Base-by-base conservation (phyloP, 1,139 yeast species). In the Taphrina confusa region DNA sequence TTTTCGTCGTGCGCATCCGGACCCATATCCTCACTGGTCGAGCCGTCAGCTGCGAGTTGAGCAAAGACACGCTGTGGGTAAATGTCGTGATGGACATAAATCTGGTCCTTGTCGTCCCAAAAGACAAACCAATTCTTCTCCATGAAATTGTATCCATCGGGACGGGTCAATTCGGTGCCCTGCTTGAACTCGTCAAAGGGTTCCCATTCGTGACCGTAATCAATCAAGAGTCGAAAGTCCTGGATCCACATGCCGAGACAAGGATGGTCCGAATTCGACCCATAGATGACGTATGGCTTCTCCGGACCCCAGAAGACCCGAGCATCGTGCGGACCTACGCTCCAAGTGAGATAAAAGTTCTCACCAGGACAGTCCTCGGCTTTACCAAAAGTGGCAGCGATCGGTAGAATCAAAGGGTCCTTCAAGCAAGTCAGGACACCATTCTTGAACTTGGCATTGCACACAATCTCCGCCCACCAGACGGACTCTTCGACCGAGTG, bases 71-170 rank as follows among this genome's bases (percentile, higher is more conserved):
- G 31, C 22, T 31, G 23, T 18, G 58, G 58, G 12, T 16, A 9
- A 3, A 54, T n/a, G 22, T 54, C 58, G 36, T 44, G 39, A 20
- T 54, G 58, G 6, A 40, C 51, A 22, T 42, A 54, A 1, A 27
- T 14, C 22, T 33, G 16, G 27, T 23, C 36, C 16, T 40, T 34
- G 2, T 16, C 12, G 31, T 33, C 44, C 23, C 37, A 54, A 45
- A 54, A 54, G 39, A 54, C n/a, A 18, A 54, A 33, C 18, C 31
- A 54, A 25, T 54, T 54, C 58, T 54, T 54, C 45, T 54, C 58
- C 16, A 54, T 54, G 8, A n/a, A 14, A 14, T 34, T 31, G 27
- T 54, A 54, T 12, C 16, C n/a, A 36, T 33, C 58, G 6, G 58
- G 58, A 6, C 58, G 50, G 23, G 42, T 50, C 5, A 54, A 44